phyloP scores from a whole-genome alignment of 768 basidiomycete species.

The Termitomyces sp. region DNA sequence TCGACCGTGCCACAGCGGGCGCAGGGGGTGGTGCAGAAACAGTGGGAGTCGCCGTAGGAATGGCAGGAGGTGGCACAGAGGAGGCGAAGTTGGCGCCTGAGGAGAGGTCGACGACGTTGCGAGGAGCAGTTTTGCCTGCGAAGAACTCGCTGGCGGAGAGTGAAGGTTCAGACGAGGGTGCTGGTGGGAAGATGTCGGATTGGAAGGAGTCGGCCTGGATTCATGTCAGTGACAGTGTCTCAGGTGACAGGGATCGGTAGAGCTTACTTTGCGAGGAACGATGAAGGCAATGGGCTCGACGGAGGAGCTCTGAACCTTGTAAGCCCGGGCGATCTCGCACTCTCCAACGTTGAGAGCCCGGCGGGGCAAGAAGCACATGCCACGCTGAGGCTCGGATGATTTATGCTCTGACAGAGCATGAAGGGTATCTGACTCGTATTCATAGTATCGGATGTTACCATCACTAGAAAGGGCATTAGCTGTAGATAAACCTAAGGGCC shows the following conservation, averaged over 20 bases:
- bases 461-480: conserved; percentile 50
- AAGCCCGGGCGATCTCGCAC: conserved; percentile 93
- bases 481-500: conserved; percentile 16
- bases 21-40: conserved; percentile 18
- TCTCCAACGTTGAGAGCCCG: conserved; percentile 86
- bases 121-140: conserved; percentile 73
- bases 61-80: conserved; percentile 28
- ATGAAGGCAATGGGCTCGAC: conserved; percentile 95
- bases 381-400: conserved; percentile 89
- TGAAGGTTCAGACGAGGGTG: conserved; percentile 77
- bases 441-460: conserved; percentile 97
- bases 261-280: conserved; percentile 83
- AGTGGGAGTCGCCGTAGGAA: conserved; percentile 35
- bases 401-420: conserved; percentile 81
- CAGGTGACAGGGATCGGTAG: background rate
- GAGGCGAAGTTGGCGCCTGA: conserved; percentile 47
- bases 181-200: conserved; percentile 94
- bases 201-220: conserved; percentile 90
- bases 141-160: conserved; percentile 86
- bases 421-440: conserved; percentile 86
- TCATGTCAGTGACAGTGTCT: conserved; percentile 3
- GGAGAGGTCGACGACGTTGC: conserved; percentile 79
- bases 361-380: conserved; percentile 95
- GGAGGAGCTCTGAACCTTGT: conserved; percentile 72
- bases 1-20: conserved; percentile 11